These are phyloP conservation scores for Paramecium bursaria DNA, from an alignment of 73 alveolate genomes.

Conservation along the genomic window DNA sequence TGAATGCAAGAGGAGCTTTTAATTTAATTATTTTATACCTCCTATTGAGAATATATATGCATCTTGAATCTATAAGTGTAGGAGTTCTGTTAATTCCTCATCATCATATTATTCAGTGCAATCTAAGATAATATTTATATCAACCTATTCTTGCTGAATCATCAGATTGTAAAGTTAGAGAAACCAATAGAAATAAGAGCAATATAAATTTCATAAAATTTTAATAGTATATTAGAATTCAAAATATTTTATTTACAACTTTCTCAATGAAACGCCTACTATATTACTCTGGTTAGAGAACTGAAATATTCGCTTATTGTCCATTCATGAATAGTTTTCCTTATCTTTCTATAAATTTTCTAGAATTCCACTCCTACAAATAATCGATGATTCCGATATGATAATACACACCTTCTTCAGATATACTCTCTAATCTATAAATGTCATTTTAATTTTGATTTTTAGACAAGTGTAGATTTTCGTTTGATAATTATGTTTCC, in stretches of 20 bases:
- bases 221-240: too few relatives aligned
- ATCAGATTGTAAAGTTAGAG: too few relatives aligned
- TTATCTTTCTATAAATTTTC: slow-evolving; percentile 13
- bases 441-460: neutral
- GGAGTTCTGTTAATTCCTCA: too few relatives aligned
- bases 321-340: too few relatives aligned
- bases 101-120: too few relatives aligned
- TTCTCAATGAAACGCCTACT: slow-evolving; percentile 61
- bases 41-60: slow-evolving; percentile 21
- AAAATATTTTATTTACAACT: slow-evolving; percentile 10
- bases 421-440: neutral
- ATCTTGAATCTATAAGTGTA: too few relatives aligned
- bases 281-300: slow-evolving; percentile 73
- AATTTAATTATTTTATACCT: neutral
- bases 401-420: slow-evolving; percentile 51
- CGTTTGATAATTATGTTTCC: too few relatives aligned
- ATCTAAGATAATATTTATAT: too few relatives aligned
- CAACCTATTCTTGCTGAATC: too few relatives aligned
- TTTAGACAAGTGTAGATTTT: too few relatives aligned
- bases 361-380: slow-evolving; percentile 12
- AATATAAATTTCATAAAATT: too few relatives aligned
- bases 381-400: slow-evolving; percentile 35
- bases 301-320: slow-evolving; percentile 88
- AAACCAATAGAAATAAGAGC: too few relatives aligned
- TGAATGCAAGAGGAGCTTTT: slow-evolving; percentile 66